These are phyloP conservation scores for Phanerochaete sordida DNA, from an alignment of 768 basidiomycete genomes.

Conservation along the genomic window DNA sequence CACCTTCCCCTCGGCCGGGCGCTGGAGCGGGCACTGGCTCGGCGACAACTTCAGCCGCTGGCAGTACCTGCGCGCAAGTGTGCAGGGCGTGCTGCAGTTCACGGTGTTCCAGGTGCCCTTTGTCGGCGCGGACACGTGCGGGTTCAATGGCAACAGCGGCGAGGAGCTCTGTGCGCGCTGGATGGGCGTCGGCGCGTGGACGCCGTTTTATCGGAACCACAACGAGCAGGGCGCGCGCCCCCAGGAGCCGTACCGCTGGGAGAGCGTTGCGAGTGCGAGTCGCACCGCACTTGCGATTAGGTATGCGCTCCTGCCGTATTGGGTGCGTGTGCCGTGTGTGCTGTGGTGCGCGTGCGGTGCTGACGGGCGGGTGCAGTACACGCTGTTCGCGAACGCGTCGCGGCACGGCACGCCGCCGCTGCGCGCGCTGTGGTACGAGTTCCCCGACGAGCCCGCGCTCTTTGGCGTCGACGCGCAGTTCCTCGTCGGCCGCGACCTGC, in stretches of 20 bases:
- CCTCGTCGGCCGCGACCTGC: constrained; percentile 65
- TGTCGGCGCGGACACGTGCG: constrained; percentile 78
- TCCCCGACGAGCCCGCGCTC: constrained; percentile 64
- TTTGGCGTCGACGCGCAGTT: constrained; percentile 67
- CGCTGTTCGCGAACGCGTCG: constrained; percentile 69
- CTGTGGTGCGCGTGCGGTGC: not conserved
- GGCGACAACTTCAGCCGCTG: constrained; percentile 79
- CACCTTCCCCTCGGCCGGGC: constrained; percentile 65
- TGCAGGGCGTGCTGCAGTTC: constrained; percentile 79
- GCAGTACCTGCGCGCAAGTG: constrained; percentile 65
- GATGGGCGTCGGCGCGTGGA: constrained; percentile 82
- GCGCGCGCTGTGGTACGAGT: constrained; percentile 75
- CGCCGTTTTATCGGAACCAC: constrained; percentile 82
- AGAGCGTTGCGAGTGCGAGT: constrained; percentile 72
- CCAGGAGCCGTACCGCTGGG: constrained; percentile 85
- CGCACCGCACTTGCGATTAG: constrained; percentile 69
- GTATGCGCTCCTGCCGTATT: constrained; percentile 74
- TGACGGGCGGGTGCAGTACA: constrained; percentile 44
- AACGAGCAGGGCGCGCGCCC: constrained; percentile 59
- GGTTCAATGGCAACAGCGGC: constrained; percentile 66
- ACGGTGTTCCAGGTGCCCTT: constrained; percentile 82
- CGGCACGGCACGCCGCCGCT: constrained; percentile 64
- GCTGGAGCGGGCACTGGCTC: constrained; percentile 74
- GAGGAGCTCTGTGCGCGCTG: constrained; percentile 85
- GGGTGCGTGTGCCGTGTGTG: constrained; percentile 43